Conservation (phyloP, 306 rosid genomes). For the Gastrolobium villosum region DNA sequence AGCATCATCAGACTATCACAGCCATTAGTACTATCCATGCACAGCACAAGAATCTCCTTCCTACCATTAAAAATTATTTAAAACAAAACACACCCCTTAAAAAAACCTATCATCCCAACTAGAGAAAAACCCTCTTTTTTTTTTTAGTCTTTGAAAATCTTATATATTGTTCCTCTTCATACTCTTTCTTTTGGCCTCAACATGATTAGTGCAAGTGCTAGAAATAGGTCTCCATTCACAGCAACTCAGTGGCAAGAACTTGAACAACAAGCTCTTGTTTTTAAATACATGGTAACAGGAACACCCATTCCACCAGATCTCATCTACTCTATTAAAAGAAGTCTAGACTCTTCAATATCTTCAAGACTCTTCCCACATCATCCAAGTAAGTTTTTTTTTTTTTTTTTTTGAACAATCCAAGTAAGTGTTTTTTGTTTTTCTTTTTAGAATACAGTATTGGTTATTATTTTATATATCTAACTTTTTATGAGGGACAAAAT, state of each 20-base stretch:
- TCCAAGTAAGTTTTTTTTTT: conserved; percentile 68
- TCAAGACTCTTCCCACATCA: conserved; percentile 87
- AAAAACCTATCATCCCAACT: conserved; percentile 44
- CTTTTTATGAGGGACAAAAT: conserved; percentile 37
- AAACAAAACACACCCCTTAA: conserved; percentile 35
- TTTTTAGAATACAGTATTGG: neutral
- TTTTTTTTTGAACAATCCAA: conserved; percentile 42
- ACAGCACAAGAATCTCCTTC: conserved; percentile 63
- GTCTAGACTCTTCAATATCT: conserved; percentile 77
- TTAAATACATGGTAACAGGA: conserved; percentile 92
- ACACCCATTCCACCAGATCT: conserved; percentile 91
- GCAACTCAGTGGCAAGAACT: conserved; percentile 97
- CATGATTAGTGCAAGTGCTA: conserved; percentile 67
- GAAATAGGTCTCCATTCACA: conserved; percentile 83
- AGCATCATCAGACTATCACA: conserved; percentile 60
- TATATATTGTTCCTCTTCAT: conserved; percentile 1
- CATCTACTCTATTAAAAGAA: conserved; percentile 81
- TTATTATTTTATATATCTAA: conserved; percentile 19
- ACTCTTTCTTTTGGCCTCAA: conserved; percentile 20
- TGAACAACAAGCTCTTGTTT: conserved; percentile 95
- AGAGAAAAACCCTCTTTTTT: conserved; percentile 30
- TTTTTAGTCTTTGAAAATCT: conserved; percentile 46
- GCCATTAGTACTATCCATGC: conserved; percentile 67
- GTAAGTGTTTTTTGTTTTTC: conserved; percentile 51
- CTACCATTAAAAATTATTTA: conserved; percentile 43